Evolutionary conservation across 2,329 filamentous ascomycete species (phyloP), one percentile per base, ranked within the genome.

Genomic region (Aspergillus sp.): DNA sequence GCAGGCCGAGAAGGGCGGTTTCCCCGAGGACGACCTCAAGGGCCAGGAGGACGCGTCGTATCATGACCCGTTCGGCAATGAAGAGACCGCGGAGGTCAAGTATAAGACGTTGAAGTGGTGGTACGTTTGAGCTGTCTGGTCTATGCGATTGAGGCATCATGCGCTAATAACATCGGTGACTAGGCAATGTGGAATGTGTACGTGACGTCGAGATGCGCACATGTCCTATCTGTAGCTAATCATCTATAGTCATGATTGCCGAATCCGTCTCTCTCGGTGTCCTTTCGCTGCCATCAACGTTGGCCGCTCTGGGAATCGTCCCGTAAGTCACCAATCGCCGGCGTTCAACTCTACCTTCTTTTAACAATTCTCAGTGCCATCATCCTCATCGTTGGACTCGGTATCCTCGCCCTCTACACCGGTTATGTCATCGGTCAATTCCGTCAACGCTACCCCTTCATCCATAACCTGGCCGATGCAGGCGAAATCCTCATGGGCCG

Each of bases 391-490:
- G 69, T 85, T 55, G 71, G 78, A 18, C 73, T 87, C n/a, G 84
- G 85, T 32, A 59, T 84, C 50, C 71, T 87, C 11, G 80, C 85
- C 4, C 83, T 80, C 2, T 87, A 86, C 66, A 85, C 84, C 2
- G 84, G 85, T 56, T 85, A 82, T 65, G 78, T 86, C 2, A 81
- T 87, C 36, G 84, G 81, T 31, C 81, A 85, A 67, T 85, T 87
- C 73, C 84, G 83, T 60, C 68, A 81, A 45, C 73, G 73, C 29
- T 80, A 84, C 67, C 86, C 87, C 2, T 75, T 85, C n/a, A 81
- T 90, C 50, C 81, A 85, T 52, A 86, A 85, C 70, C 88, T 90
- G 66, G 85, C 87, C 22, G 88, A 91, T 67, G 87, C 86, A 6
- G 88, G 87, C 1, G 77, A 82, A 47, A 77, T 90, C 59, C 79